Base-by-base conservation (phyloP, 225 moss, liverwort and hornwort genomes). In the Neckera pumila region DNA sequence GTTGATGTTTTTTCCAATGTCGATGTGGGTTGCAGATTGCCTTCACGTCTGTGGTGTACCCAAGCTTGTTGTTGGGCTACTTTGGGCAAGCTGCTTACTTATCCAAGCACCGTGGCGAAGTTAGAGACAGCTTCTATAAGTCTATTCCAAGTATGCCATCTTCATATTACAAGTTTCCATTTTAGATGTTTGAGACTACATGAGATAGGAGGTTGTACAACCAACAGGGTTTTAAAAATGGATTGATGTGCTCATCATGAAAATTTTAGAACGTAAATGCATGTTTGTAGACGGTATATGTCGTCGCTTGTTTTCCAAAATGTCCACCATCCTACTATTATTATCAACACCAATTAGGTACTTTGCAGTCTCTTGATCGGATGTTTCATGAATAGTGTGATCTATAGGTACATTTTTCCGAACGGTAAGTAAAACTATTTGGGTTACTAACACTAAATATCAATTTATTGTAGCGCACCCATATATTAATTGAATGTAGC, bases 51-150 rank as follows among this genome's bases (percentile, higher is more conserved):
- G 82, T 98, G 82, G 96, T 98, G 66, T 98, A 98, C 86, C 98
- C 98, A 49, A 90, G 94, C 87, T 90, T 98, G 78, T 38, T 98
- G 22, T 88, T 96, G 79, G 94, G 96, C 30, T 98, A 98, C 88
- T 91, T 93, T 66, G 98, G 98, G 20, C 98, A 98, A 92, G 96
- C 96, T 79, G 96, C 98, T 45, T 98, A 96, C 76, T 89, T 96
- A 82, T 89, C 88, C 66, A 94, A 92, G 83, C 73, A 96, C 70
- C 96, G 84, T 25, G 36, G 66, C 45, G 89, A 95, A 83, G 86
- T 95, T 36, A 76, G 74, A 60, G 84, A 86, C 59, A 93, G 88
- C 89, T 96, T 95, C 63, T 96, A 95, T 93, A 93, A 92, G 86
- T 95, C 95, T 34, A 95, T 98, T 80, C 98, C 98, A 90, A 93